Evolutionary conservation across 345 rosid species (phyloP).

Genomic region (Combretum micranthum): DNA sequence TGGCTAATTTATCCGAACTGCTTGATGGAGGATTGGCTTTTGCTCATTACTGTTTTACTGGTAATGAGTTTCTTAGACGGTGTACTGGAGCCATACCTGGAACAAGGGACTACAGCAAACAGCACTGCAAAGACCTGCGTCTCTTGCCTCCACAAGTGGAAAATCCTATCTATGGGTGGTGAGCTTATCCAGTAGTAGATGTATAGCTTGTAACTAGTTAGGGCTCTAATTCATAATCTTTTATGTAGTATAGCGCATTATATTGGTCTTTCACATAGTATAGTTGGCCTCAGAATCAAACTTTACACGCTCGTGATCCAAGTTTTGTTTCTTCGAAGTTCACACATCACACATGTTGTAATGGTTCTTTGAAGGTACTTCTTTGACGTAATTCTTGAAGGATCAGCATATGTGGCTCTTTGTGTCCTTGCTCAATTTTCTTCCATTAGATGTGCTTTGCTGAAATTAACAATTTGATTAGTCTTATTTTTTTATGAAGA

Average conservation of each 20-base stretch:
- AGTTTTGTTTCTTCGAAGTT: too few relatives aligned
- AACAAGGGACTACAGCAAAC: conserved; percentile 67
- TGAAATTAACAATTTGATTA: too few relatives aligned
- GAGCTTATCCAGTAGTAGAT: neutral
- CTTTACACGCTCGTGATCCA: too few relatives aligned
- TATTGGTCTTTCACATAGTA: neutral
- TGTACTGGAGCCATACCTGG: conserved; percentile 87
- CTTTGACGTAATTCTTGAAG: too few relatives aligned
- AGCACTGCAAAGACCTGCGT: conserved; percentile 80
- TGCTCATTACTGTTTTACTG: conserved; percentile 76
- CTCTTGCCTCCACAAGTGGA: conserved; percentile 80
- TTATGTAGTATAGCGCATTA: neutral
- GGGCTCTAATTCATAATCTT: conserved; percentile 11
- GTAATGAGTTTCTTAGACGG: conserved; percentile 75
- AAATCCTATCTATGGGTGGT: conserved; percentile 80
- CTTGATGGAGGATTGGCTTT: conserved; percentile 87
- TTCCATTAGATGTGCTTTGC: too few relatives aligned
- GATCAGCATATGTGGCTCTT: too few relatives aligned
- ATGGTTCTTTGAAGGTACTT: too few relatives aligned
- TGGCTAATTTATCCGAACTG: conserved; percentile 53
- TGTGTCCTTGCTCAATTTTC: too few relatives aligned
- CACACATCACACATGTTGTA: too few relatives aligned
- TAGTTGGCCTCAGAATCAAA: neutral
- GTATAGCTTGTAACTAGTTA: conserved; percentile 2
- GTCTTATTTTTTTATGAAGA: too few relatives aligned